These are phyloP conservation scores for Leptodermis oblonga DNA, from an alignment of 257 asterid genomes.

Conservation along the genomic window DNA sequence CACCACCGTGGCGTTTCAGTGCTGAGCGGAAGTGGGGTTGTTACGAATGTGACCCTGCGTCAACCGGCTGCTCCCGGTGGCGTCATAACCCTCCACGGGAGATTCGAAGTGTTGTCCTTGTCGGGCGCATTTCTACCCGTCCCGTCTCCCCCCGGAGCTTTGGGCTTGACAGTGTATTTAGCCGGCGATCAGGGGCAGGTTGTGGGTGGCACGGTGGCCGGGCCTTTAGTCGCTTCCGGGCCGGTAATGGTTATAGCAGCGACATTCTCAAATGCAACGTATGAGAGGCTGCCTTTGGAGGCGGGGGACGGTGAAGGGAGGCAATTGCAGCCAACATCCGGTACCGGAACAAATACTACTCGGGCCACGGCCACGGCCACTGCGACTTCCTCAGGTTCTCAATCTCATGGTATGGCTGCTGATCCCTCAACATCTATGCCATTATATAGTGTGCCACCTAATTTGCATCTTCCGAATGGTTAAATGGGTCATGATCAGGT, in stretches of 20 bases:
- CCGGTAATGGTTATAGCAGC: conserved; percentile 87
- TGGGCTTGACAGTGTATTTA: conserved; percentile 59
- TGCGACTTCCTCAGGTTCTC: conserved; percentile 13
- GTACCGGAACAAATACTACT: not conserved
- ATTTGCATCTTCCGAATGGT: conserved; percentile 45
- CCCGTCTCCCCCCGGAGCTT: conserved; percentile 55
- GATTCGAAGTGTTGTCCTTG: conserved; percentile 59
- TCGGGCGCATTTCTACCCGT: conserved; percentile 73
- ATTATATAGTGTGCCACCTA: conserved; percentile 39
- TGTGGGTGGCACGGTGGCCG: conserved; percentile 67
- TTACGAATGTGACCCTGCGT: conserved; percentile 54
- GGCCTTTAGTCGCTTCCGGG: conserved; percentile 58
- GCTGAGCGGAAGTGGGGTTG: conserved; percentile 63
- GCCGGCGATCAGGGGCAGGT: conserved; percentile 85
- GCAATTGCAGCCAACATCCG: conserved; percentile 26
- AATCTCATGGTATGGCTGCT: conserved; percentile 30
- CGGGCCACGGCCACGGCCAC: not conserved
- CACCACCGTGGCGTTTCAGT: conserved; percentile 72
- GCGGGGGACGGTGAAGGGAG: conserved; percentile 16
- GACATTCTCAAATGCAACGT: conserved; percentile 59
- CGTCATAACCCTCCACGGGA: conserved; percentile 51
- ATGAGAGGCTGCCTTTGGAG: conserved; percentile 63
- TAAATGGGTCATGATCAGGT: conserved; percentile 60
- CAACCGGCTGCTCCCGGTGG: conserved; percentile 59
- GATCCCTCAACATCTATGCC: conserved; percentile 29